phyloP scores from a whole-genome alignment of 352 stramenopile genomes.

The Achlya hypogyna region DNA sequence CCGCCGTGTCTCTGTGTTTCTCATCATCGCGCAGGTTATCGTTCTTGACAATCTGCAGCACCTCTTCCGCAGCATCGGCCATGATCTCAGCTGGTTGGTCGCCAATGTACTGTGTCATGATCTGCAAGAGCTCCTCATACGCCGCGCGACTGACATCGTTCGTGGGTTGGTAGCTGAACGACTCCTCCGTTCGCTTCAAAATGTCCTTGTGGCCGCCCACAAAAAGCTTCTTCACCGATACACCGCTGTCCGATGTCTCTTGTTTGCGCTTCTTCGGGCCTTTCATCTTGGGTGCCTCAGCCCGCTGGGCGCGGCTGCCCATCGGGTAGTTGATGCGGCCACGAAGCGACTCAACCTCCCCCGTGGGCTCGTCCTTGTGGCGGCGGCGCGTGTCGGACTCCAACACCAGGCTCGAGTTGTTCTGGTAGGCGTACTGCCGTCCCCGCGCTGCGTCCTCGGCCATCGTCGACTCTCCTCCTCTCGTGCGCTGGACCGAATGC shows the following conservation, averaged over 20 bases:
- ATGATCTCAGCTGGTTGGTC: constrained; percentile 88
- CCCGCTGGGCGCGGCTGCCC: constrained; percentile 73
- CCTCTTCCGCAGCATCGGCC: constrained; percentile 84
- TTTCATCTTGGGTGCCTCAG: constrained; percentile 33
- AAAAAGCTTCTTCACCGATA: constrained; percentile 49
- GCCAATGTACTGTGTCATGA: constrained; percentile 67
- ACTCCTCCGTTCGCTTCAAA: constrained; percentile 28
- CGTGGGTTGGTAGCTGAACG: constrained; percentile 78
- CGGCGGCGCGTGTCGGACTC: constrained; percentile 77
- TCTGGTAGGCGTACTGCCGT: constrained; percentile 86
- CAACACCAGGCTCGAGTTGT: constrained; percentile 93
- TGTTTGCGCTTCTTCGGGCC: constrained; percentile 31
- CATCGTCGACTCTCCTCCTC: constrained; percentile 34
- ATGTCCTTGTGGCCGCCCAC: constrained; percentile 21
- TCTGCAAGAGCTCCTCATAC: constrained; percentile 84
- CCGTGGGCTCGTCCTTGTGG: constrained; percentile 70
- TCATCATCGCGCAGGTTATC: constrained; percentile 79
- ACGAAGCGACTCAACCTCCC: constrained; percentile 78
- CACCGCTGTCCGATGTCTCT: constrained; percentile 29
- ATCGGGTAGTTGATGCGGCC: constrained; percentile 73
- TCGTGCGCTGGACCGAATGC: background rate
- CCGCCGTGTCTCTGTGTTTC: constrained; percentile 71
- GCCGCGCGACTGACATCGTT: constrained; percentile 78
- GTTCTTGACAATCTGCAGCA: constrained; percentile 89
- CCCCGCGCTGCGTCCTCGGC: constrained; percentile 84